Conservation (phyloP, 805 yeast genomes). For the Nakazawaea laoshanensis region DNA sequence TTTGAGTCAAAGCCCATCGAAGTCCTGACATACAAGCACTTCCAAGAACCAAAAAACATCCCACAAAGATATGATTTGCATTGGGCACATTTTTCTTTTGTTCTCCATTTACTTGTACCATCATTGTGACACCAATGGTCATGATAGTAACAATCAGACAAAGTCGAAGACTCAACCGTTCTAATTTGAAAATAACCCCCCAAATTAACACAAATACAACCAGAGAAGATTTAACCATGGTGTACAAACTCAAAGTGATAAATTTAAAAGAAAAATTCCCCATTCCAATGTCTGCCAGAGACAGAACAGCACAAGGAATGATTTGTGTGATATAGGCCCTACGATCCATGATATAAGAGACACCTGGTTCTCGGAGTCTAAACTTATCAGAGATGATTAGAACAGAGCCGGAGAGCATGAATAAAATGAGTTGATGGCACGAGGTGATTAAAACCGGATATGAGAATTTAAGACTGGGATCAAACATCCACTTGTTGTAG, state of each 20-base stretch:
- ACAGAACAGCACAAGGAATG: slow-evolving; percentile 78
- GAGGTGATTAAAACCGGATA: slow-evolving; percentile 84
- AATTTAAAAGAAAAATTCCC: slow-evolving; percentile 78
- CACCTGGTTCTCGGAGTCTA: slow-evolving; percentile 25
- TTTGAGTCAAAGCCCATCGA: slow-evolving; percentile 92
- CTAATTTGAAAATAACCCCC: slow-evolving; percentile 76
- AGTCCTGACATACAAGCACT: slow-evolving; percentile 83
- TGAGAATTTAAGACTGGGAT: slow-evolving; percentile 64
- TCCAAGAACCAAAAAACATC: slow-evolving; percentile 64
- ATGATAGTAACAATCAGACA: slow-evolving; percentile 65
- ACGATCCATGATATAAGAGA: slow-evolving; percentile 20
- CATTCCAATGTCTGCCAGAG: slow-evolving; percentile 90
- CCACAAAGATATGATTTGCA: slow-evolving; percentile 31
- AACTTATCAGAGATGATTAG: slow-evolving; percentile 39
- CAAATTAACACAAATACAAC: slow-evolving; percentile 84
- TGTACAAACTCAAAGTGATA: slow-evolving; percentile 77
- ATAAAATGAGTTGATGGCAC: slow-evolving; percentile 70
- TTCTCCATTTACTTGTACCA: slow-evolving; percentile 55
- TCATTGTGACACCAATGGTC: slow-evolving; percentile 79
- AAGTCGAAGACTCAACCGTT: slow-evolving; percentile 61
- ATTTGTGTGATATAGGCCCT: slow-evolving; percentile 43
- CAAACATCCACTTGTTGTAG: slow-evolving; percentile 98
- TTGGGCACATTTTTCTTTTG: slow-evolving; percentile 6
- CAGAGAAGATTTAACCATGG: slow-evolving; percentile 87
- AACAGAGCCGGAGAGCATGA: slow-evolving; percentile 39